Evolutionary conservation across 148 eudicot species (phyloP).

Genomic region (Polygonum maritimum): DNA sequence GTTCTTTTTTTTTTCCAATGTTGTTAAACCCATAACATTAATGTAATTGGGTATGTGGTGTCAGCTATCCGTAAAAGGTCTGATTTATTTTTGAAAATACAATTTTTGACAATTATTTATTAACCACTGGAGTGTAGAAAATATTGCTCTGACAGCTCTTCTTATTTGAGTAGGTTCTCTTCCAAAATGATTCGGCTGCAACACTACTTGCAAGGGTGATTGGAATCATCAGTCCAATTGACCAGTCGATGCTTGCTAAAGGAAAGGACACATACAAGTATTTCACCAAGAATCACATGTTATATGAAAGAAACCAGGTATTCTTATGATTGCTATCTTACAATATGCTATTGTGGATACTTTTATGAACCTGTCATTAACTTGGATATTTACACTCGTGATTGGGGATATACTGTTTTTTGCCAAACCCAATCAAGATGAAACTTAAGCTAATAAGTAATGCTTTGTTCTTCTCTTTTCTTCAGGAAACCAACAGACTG

Average conservation of each 20-base stretch:
- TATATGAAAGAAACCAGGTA: conserved; percentile 97
- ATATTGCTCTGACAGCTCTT: neutral
- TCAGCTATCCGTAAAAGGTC: neutral
- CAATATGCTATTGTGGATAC: neutral
- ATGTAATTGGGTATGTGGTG: neutral
- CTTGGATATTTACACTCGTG: neutral
- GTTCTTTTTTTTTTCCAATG: neutral
- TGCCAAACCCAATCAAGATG: neutral
- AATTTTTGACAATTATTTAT: neutral
- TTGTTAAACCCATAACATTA: neutral
- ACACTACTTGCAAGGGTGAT: conserved; percentile 91
- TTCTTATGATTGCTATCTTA: neutral
- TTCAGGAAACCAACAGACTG: conserved; percentile 78
- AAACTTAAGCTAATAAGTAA: neutral
- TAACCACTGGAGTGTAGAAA: neutral
- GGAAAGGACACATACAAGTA: conserved; percentile 91
- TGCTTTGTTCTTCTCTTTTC: neutral
- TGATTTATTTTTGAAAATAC: neutral
- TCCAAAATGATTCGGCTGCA: conserved; percentile 97
- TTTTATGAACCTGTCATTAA: neutral
- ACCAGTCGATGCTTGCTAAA: conserved; percentile 82
- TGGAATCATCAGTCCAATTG: conserved; percentile 79
- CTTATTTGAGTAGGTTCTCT: conserved; percentile 53
- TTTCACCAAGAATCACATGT: conserved; percentile 95
- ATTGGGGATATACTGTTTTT: neutral